Base-by-base conservation (phyloP, 768 basidiomycete genomes). In the Boletus rufocinnamomeus region DNA sequence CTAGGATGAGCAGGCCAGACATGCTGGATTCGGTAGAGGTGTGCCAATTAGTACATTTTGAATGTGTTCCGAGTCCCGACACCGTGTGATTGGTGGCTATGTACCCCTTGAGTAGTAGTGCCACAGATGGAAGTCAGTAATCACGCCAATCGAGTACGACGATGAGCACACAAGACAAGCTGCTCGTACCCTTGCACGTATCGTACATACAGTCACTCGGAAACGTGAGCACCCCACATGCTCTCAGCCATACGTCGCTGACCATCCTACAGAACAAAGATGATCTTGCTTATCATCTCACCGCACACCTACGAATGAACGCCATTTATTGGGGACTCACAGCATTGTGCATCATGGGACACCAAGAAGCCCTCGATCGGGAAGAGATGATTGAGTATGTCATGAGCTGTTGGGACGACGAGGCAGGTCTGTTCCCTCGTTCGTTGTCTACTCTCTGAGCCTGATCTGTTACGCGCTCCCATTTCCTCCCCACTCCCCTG, bases 291-390 rank as follows among this genome's bases (percentile, higher is more conserved):
- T 96, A 96, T 75, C 93, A 96, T 71, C 80, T 96, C 21, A 95
- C 95, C 0, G 80, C 94, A 14, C 97, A 99, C 73, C 82, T 98
- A 8, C 90, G 96, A 8, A 79, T 99, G 74, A 98, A 98, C 72
- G 96, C 95, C 2, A 80, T 98, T 9, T 99, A 97, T 73, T 99
- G 97, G 97, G 97, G 94, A 9, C 77, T 95, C 41, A 93, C 90
- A 0, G 94, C 97, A 0, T 76, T 96, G 3, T 89, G 82, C 38
- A 78, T 94, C 47, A 90, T 98, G 87, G 84, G 81, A 1, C 82
- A 82, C 46, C 77, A 84, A 54, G 89, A 95, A 50, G 93, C 93
- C 0, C 77, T 99, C 52, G 82, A 90, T 63, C 76, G 87, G 41
- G 85, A 93, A 27, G 93, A 93, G 61, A 91, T 91, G 82, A 82